Percentiles rank a stretch among this genome's conserved stretches.
Conservation (phyloP, 2,329 filamentous ascomycete genomes). For the Torrubiella hemipterigena region DNA sequence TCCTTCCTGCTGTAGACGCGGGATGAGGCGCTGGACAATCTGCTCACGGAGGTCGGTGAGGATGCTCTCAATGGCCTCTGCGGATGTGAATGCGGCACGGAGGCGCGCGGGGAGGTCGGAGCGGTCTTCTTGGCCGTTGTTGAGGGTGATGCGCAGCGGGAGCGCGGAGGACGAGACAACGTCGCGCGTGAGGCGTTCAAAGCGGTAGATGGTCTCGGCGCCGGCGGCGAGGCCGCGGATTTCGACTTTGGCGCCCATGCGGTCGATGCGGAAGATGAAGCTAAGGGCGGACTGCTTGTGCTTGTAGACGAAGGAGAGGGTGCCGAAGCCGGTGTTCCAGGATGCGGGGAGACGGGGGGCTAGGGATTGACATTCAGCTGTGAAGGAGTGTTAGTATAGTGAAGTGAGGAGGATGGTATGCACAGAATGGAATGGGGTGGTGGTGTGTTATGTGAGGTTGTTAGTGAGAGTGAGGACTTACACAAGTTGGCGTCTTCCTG, state of each 20-base stretch:
- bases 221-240: constrained; percentile 68
- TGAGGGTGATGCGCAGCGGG: constrained; percentile 42
- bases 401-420: too few species aligned
- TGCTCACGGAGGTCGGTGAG: constrained; percentile 61
- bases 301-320: constrained; percentile 74
- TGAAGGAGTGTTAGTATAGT: constrained; percentile 1
- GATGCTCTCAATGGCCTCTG: constrained; percentile 54
- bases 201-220: constrained; percentile 67
- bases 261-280: constrained; percentile 70
- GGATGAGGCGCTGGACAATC: constrained; percentile 75
- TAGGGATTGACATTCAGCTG: constrained; percentile 37
- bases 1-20: constrained; percentile 63
- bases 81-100: constrained; percentile 60
- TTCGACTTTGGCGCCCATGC: constrained; percentile 74
- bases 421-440: neutral
- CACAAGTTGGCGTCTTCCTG: constrained; percentile 67
- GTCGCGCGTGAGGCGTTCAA: constrained; percentile 62
- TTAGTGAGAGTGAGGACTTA: constrained; percentile 20
- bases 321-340: constrained; percentile 67
- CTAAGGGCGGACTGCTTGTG: constrained; percentile 77
- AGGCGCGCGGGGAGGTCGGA: constrained; percentile 34
- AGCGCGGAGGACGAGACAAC: constrained; percentile 52
- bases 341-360: constrained; percentile 55
- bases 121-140: constrained; percentile 34
- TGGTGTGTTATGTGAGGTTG: neutral